These are phyloP conservation scores for Aureobasidium sp. DNA, from an alignment of 2,329 filamentous ascomycete species.

Conservation along the genomic window DNA sequence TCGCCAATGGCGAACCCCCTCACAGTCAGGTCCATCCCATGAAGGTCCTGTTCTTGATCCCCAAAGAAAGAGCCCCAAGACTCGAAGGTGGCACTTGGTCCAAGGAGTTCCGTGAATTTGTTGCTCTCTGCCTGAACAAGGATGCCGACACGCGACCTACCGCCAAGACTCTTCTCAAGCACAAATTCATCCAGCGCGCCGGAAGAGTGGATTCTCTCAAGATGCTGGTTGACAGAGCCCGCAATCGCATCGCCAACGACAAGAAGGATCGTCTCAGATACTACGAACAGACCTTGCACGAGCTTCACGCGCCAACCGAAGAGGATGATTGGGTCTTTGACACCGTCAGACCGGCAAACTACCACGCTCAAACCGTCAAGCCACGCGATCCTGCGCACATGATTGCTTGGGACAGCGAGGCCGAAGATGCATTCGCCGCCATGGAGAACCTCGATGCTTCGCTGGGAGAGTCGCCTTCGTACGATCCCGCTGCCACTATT, in stretches of 20 bases:
- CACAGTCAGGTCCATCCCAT: constrained; percentile 81
- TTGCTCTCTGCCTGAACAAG: constrained; percentile 84
- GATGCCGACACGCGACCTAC: constrained; percentile 78
- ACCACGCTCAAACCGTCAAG: constrained; percentile 45
- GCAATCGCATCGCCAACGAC: constrained; percentile 70
- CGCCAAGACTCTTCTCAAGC: constrained; percentile 78
- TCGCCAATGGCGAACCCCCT: constrained; percentile 83
- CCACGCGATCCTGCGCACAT: constrained; percentile 42
- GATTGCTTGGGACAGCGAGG: constrained; percentile 31
- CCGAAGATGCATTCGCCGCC: constrained; percentile 31
- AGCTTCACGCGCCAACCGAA: constrained; percentile 50
- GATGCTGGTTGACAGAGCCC: constrained; percentile 76
- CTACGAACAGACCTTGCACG: constrained; percentile 79
- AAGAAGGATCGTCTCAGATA: constrained; percentile 65
- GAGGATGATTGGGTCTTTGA: constrained; percentile 94
- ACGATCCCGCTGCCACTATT: constrained; percentile 30
- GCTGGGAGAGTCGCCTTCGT: constrained; percentile 28
- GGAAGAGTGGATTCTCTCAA: constrained; percentile 84
- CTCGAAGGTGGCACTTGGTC: constrained; percentile 71
- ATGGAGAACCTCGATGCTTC: constrained; percentile 39
- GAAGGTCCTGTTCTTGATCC: constrained; percentile 89
- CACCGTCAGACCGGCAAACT: constrained; percentile 68
- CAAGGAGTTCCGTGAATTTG: constrained; percentile 88
- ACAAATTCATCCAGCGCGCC: constrained; percentile 79
- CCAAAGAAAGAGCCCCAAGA: constrained; percentile 76